Percentiles rank a stretch among this genome's conserved stretches.
Evolutionary conservation across 805 yeast species (phyloP).

Genomic region (Starmera quercuum): DNA sequence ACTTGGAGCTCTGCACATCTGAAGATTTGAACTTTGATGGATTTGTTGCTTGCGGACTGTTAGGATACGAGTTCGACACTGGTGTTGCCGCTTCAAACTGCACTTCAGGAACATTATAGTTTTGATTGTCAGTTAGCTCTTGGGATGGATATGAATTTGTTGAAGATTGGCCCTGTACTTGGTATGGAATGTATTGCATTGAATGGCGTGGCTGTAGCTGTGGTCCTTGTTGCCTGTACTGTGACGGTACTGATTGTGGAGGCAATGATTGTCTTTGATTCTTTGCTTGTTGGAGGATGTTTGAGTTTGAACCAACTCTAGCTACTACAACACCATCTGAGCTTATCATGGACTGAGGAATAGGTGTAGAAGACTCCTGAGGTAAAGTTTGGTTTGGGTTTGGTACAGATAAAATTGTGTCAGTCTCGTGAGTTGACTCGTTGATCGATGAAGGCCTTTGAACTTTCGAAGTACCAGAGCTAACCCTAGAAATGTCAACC

Average conservation of each 20-base stretch:
- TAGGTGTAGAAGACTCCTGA: conserved; percentile 11
- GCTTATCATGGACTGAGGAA: conserved; percentile 11
- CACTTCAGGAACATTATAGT: conserved; percentile 6
- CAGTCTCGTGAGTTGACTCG: conserved; percentile 17
- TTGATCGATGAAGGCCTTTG: conserved; percentile 7
- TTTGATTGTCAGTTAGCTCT: conserved; percentile 2
- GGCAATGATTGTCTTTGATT: conserved; percentile 13
- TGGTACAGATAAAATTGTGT: conserved; percentile 17
- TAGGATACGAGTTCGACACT: background rate
- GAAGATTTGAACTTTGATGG: background rate
- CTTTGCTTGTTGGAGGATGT: conserved; percentile 6
- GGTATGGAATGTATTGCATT: conserved; percentile 5
- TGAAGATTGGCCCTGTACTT: too few relatives aligned
- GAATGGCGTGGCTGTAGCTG: conserved; percentile 9
- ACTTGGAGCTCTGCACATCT: too few relatives aligned
- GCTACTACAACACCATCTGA: conserved; percentile 16
- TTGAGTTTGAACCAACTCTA: conserved; percentile 6
- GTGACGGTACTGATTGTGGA: conserved; percentile 1
- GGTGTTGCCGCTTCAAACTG: conserved; percentile 12
- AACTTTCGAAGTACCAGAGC: conserved; percentile 20
- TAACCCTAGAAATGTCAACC: conserved; percentile 17
- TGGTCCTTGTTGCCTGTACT: conserved; percentile 5
- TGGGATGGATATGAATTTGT: conserved; percentile 5
- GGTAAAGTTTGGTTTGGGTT: conserved; percentile 16
- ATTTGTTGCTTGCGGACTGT: conserved; percentile 1